phyloP scores from a whole-genome alignment of 2,329 filamentous ascomycete genomes.

The Beauveria caledonica region DNA sequence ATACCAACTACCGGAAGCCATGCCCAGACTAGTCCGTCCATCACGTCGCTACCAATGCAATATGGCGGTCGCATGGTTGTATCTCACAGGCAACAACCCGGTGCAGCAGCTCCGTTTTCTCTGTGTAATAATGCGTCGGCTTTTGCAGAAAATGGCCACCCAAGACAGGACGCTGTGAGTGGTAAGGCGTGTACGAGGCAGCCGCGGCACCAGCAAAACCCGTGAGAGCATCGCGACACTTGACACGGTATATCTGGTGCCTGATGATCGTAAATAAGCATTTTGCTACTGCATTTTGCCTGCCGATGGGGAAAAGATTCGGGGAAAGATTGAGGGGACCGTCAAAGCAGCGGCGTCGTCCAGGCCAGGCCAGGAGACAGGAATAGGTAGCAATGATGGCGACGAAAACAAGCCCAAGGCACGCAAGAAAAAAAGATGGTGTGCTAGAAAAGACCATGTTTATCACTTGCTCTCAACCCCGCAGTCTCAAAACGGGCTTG shows the following conservation, averaged over 20 bases:
- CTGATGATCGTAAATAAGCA: neutral
- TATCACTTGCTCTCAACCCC: constrained; percentile 2
- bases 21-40: neutral
- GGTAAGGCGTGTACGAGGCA: neutral
- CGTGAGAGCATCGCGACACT: constrained; percentile 3
- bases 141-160: too few species aligned
- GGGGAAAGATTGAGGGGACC: neutral
- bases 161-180: neutral
- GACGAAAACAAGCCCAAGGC: neutral
- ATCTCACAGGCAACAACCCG: neutral
- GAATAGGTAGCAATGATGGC: neutral
- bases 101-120: neutral
- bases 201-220: neutral
- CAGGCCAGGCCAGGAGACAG: neutral
- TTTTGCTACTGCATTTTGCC: neutral
- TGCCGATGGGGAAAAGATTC: too few species aligned
- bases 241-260: neutral
- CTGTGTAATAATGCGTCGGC: too few species aligned
- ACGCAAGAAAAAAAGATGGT: neutral
- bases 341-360: neutral
- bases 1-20: neutral
- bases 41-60: neutral
- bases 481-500: constrained; percentile 6
- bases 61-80: neutral
- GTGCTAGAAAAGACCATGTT: neutral